Percentiles rank a stretch among this genome's conserved stretches.
Conservation (phyloP, 371 early-diverging fungal genomes). For the Mortierella sp. region DNA sequence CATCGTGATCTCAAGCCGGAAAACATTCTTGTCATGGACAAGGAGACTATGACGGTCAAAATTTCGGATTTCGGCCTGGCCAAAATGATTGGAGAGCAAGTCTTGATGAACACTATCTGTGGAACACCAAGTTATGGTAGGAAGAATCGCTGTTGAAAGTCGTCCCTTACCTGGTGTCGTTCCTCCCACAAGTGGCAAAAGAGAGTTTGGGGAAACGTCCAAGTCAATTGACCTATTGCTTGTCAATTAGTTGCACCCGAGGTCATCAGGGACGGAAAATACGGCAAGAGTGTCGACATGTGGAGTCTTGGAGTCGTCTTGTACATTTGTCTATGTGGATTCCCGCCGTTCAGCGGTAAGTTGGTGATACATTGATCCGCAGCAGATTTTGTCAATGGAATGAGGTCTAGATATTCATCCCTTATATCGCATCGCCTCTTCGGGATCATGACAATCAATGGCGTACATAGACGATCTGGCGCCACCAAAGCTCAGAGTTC, state of each 20-base stretch:
- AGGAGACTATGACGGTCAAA: conserved; percentile 75
- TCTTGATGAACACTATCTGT: conserved; percentile 84
- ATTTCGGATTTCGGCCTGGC: conserved; percentile 96
- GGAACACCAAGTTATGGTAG: conserved; percentile 98
- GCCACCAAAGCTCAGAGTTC: conserved; percentile 65
- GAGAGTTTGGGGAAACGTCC: no score
- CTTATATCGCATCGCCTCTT: not conserved
- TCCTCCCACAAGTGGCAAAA: no score
- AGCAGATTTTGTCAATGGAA: no score
- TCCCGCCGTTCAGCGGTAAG: conserved; percentile 89
- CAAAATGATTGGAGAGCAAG: conserved; percentile 73
- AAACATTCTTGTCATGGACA: conserved; percentile 81
- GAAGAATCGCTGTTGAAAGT: no score
- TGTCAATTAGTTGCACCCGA: conserved; percentile 90
- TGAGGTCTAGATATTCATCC: not conserved
- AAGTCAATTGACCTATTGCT: no score
- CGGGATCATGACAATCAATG: no score
- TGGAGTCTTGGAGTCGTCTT: conserved; percentile 99
- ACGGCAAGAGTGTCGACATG: conserved; percentile 92
- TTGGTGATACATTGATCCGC: no score
- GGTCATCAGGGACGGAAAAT: conserved; percentile 79
- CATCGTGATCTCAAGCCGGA: conserved; percentile 91
- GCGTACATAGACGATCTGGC: conserved; percentile 60
- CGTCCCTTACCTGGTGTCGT: no score
- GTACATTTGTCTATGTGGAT: conserved; percentile 96